Evolutionary conservation across 2,329 filamentous ascomycete genomes (phyloP).

Genomic region (Colletotrichum nymphaeae): DNA sequence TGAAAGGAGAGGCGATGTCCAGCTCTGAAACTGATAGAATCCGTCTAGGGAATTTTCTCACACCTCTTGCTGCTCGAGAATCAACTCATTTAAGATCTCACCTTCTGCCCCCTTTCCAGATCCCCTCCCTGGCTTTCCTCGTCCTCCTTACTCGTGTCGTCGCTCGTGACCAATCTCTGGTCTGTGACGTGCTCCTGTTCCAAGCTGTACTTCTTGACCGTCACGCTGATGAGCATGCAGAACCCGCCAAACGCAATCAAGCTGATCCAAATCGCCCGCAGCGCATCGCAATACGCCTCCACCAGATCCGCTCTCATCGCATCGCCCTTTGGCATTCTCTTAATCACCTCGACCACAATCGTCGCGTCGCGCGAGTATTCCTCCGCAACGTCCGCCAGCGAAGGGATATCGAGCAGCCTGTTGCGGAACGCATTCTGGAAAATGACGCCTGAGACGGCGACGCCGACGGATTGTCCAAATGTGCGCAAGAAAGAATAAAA

Average conservation of each 20-base stretch:
- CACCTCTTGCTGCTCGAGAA: not conserved
- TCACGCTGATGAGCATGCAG: constrained; percentile 45
- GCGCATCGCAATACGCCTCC: constrained; percentile 45
- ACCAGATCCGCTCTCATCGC: constrained; percentile 39
- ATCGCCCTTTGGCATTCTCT: constrained; percentile 53
- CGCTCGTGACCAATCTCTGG: constrained; percentile 39
- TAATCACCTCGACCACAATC: constrained; percentile 68
- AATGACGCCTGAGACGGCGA: constrained; percentile 74
- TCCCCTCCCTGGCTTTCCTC: not conserved
- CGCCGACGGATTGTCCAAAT: constrained; percentile 73
- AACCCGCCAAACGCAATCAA: constrained; percentile 45
- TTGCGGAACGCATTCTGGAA: constrained; percentile 74
- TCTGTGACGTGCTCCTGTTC: constrained; percentile 46
- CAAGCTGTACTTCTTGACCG: constrained; percentile 44
- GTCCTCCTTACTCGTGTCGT: constrained; percentile 20
- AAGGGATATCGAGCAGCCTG: constrained; percentile 59
- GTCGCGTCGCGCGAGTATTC: constrained; percentile 68
- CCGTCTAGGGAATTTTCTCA: not conserved
- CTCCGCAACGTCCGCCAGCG: constrained; percentile 53
- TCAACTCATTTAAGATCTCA: not conserved
- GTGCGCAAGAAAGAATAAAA: constrained; percentile 76
- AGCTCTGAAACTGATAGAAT: not conserved
- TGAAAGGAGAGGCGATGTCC: not conserved
- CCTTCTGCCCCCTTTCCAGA: constrained; percentile 4
- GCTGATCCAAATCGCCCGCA: constrained; percentile 47